Evolutionary conservation across 495 filamentous ascomycete genomes (phyloP), one percentile per base, ranked within the genome.

Genomic region (Annulohypoxylon moriforme): DNA sequence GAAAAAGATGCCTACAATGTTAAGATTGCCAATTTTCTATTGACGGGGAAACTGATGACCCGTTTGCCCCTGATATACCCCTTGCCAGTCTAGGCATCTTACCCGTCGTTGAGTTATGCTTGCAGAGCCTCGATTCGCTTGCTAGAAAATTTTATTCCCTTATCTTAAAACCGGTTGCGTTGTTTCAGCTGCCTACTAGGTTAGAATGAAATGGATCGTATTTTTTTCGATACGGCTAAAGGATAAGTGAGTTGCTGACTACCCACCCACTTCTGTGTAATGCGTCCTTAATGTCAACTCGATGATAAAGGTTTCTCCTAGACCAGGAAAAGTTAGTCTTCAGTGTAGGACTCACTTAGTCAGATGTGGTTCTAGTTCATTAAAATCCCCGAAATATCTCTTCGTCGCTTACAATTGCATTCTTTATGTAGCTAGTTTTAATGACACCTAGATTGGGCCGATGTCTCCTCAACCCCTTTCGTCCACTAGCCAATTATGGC

Each of bases 111-210:
- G 14, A 57, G 40, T 40, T 57, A 57, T 38, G 34, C 53, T 40
- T 57, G 18, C 31, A 40, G 33, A 57, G 53, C 53, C 53, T 57
- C 31, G 53, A 57, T 57, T 40, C 53, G 53, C 31, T 14, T 22
- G 31, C 1, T 3, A 56, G 52, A 36, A 56, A 14, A 9, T 3
- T 22, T 24, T 20, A 31, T 16, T 46, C 38, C 38, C 57, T 47
- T 60, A 60, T 60, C 57, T 47, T 47, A 60, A 33, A 31, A 1
- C 40, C 57, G 56, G 24, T 16, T n/a, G 2, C 11, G 11, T 13
- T n/a, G 24, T 46, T 47, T 47, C 16, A 20, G 14, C 16, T 33
- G 20, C 8, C n/a, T 16, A 34, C 34, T 34, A 55, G 16, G 33
- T 24, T 31, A 25, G 8, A 36, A 22, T 40, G 29, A 3, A 36